A percentile compares a stretch with the other conserved stretches of the same genome.
phyloP scores from a whole-genome alignment of 163 green algal genomes.

The Scenedesmus sp. region DNA sequence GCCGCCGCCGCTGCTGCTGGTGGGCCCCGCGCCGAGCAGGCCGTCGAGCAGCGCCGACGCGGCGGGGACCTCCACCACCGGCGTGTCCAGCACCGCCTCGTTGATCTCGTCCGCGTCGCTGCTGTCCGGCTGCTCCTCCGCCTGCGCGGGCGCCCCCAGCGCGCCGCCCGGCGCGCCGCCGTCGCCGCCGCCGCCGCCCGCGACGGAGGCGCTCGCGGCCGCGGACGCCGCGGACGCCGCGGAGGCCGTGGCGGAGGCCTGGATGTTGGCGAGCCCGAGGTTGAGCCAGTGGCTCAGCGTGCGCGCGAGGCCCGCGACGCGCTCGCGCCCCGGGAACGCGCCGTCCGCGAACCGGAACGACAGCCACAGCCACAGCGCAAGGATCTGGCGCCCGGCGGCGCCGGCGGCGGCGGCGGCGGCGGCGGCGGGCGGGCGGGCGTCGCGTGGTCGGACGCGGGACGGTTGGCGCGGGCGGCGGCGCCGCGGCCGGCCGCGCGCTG shows the following conservation, averaged over 20 bases:
- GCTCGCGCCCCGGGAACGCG: slow-evolving; percentile 57
- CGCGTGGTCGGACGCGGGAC: too few species aligned
- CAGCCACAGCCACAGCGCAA: slow-evolving; percentile 80
- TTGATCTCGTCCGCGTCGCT: slow-evolving; percentile 34
- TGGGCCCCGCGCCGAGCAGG: neutral
- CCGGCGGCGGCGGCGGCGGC: neutral
- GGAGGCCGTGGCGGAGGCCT: neutral
- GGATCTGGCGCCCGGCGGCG: slow-evolving; percentile 35
- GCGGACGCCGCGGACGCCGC: neutral
- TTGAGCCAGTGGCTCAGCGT: slow-evolving; percentile 36
- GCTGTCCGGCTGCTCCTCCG: neutral
- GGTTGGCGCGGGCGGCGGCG: too few species aligned
- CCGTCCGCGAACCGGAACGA: slow-evolving; percentile 68
- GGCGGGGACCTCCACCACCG: slow-evolving; percentile 1
- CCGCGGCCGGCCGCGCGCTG: too few species aligned
- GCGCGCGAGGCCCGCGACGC: slow-evolving; percentile 12
- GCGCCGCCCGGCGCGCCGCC: neutral
- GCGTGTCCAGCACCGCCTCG: neutral
- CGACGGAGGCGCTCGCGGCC: neutral
- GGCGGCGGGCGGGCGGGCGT: too few species aligned
- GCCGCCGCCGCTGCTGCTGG: slow-evolving; percentile 9
- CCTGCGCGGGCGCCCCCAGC: neutral
- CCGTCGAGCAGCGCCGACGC: neutral
- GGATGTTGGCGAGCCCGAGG: slow-evolving; percentile 25
- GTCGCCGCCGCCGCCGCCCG: neutral